Evolutionary conservation across 2,329 filamentous ascomycete species (phyloP), one percentile per base, ranked within the genome.

Genomic region (Sordariomycetes sp.): DNA sequence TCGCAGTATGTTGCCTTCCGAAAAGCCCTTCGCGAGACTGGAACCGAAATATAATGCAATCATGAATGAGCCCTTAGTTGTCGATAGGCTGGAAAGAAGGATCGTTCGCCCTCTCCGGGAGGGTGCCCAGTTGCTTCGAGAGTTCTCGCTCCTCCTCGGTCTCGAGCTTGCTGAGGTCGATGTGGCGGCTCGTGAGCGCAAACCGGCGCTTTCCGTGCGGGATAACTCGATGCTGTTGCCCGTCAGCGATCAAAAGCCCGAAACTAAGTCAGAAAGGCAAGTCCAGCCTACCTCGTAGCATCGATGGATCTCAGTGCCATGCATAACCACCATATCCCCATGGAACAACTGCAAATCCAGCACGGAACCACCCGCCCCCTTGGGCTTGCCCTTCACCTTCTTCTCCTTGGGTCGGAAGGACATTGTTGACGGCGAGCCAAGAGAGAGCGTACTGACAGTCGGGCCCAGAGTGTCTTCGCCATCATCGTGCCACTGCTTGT

Each of bases 291-390:
- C 78, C 62, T 86, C 82, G 58, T 84, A 83, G 22, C 76, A 72
- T 62, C 76, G 72, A 63, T 88, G 86, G 14, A 88, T 79, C 0
- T 72, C 69, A 0, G 70, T 70, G 0, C 83, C 84, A 62, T 84
- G 77, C 83, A 87, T 87, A 20, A 87, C 71, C 2, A 83, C 75
- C 12, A 87, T 77, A 64, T 88, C 85, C 0, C 85, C 85, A 65
- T 88, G 85, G 8, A 76, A 72, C 3, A 88, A 69, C 1, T 65
- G 62, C 0, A 80, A 64, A 5, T 70, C 67, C 0, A 80, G 62
- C 5, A 76, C 61, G 6, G 59, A 58, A 18, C 18, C 37, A 10
- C 56, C 54, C 34, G 28, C 37, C 60, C 1, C 61, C 60, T 60
- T 16, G 64, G 24, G 18, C 25, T 12, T 16, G 5, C 35, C 48